Conservation (phyloP, 495 filamentous ascomycete species). For the Elasticomyces elasticus region DNA sequence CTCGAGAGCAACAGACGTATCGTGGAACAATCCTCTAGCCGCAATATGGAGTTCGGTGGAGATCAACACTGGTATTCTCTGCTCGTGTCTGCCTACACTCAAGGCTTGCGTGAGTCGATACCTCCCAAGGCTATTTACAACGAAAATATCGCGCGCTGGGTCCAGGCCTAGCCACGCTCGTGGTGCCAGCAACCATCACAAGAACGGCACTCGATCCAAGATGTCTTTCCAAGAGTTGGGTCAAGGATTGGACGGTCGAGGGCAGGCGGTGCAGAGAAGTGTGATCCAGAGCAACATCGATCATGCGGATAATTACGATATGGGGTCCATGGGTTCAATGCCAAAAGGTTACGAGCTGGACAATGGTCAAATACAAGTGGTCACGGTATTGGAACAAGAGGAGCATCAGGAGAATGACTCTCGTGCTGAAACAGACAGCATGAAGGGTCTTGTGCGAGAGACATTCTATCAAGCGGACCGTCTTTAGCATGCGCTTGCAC, state of each 20-base stretch:
- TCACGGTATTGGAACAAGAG: conserved; percentile 12
- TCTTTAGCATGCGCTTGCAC: background rate
- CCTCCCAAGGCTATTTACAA: conserved; percentile 22
- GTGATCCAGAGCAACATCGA: background rate
- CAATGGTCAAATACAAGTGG: conserved; percentile 5
- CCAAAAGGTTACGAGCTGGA: background rate
- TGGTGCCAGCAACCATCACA: background rate
- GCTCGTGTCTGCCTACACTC: conserved; percentile 28
- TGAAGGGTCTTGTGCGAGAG: background rate
- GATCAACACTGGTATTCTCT: conserved; percentile 28
- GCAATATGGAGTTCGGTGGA: conserved; percentile 28
- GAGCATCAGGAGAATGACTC: background rate
- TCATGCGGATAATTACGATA: conserved; percentile 5
- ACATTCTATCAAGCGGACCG: background rate
- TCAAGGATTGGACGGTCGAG: conserved; percentile 3
- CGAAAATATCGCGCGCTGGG: background rate
- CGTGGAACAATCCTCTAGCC: conserved; percentile 26
- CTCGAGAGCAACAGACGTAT: conserved; percentile 24
- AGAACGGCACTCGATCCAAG: background rate
- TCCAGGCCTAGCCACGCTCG: background rate
- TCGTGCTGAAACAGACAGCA: background rate
- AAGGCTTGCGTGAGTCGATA: conserved; percentile 21
- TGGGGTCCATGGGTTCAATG: background rate
- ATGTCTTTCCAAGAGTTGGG: conserved; percentile 4
- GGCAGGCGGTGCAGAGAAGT: background rate